Conservation (phyloP, 2,329 filamentous ascomycete species). For the Penicillium sp. region DNA sequence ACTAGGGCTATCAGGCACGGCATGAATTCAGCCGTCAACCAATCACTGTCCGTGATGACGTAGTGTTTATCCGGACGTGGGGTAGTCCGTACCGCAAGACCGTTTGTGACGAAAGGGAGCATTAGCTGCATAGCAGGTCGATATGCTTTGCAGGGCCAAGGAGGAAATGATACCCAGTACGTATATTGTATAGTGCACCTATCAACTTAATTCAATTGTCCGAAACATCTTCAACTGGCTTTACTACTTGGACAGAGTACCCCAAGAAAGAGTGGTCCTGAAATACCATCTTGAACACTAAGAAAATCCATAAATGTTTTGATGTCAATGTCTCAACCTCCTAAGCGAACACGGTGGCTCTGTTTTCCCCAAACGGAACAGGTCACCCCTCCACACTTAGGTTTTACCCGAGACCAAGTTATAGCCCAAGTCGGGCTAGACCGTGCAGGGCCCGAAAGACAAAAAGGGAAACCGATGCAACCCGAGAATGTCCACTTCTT, state of each 20-base stretch:
- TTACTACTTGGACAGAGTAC: no score
- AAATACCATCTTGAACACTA: no score
- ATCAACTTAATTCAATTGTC: not conserved
- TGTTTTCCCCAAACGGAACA: constrained; percentile 12
- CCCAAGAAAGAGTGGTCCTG: no score
- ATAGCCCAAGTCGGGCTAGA: not conserved
- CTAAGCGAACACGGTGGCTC: constrained; percentile 13
- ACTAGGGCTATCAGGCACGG: constrained; percentile 47
- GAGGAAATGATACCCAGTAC: not conserved
- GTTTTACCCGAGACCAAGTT: not conserved
- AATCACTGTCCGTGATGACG: constrained; percentile 50
- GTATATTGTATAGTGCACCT: not conserved
- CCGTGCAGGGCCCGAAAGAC: not conserved
- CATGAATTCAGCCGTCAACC: constrained; percentile 43
- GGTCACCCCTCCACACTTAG: not conserved
- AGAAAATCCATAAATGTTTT: not conserved
- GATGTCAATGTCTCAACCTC: not conserved
- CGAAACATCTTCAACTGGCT: no score
- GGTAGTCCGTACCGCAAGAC: not conserved
- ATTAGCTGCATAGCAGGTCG: constrained; percentile 16
- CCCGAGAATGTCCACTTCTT: constrained; percentile 5
- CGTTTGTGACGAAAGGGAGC: constrained; percentile 10
- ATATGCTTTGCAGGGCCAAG: constrained; percentile 8
- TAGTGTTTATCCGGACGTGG: constrained; percentile 13
- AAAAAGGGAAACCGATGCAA: not conserved